These are phyloP conservation scores for Lactifluus piperatus DNA, from an alignment of 768 basidiomycete species.

Conservation along the genomic window DNA sequence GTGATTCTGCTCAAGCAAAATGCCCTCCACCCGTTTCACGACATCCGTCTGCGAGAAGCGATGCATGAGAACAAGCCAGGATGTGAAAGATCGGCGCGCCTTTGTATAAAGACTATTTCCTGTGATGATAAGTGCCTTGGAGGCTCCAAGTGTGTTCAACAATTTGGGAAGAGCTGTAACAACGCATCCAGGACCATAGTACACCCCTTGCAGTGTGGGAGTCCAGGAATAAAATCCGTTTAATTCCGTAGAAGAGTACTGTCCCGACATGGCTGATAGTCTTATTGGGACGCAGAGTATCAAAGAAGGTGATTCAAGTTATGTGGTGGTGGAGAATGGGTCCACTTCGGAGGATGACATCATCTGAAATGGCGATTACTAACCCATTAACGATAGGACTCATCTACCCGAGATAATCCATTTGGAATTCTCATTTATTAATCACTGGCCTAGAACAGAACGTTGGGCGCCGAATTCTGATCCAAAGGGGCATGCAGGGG, in stretches of 20 bases:
- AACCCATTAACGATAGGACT: too few relatives aligned
- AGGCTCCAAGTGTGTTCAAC: slow-evolving; percentile 42
- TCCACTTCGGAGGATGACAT: background rate
- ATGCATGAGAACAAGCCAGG: background rate
- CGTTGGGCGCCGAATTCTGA: too few relatives aligned
- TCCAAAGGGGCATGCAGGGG: too few relatives aligned
- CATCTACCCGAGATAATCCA: too few relatives aligned
- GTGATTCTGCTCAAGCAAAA: slow-evolving; percentile 49
- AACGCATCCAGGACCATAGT: slow-evolving; percentile 65
- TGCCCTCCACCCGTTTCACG: slow-evolving; percentile 43
- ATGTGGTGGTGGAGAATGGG: too few relatives aligned
- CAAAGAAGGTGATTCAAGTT: background rate
- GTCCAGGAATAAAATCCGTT: slow-evolving; percentile 60
- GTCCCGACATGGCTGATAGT: slow-evolving; percentile 1
- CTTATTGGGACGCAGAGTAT: background rate
- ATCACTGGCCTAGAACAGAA: too few relatives aligned
- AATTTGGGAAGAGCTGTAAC: slow-evolving; percentile 56
- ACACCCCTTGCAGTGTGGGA: slow-evolving; percentile 56
- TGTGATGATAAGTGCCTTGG: slow-evolving; percentile 63
- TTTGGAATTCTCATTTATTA: too few relatives aligned
- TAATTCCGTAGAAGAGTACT: slow-evolving; percentile 21
- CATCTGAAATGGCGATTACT: background rate
- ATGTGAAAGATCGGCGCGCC: slow-evolving; percentile 28
- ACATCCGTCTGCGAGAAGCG: slow-evolving; percentile 52
- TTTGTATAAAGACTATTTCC: slow-evolving; percentile 61